These are phyloP conservation scores for Hymenoscyphus fraxineus DNA, from an alignment of 2,329 filamentous ascomycete species.

Conservation along the genomic window DNA sequence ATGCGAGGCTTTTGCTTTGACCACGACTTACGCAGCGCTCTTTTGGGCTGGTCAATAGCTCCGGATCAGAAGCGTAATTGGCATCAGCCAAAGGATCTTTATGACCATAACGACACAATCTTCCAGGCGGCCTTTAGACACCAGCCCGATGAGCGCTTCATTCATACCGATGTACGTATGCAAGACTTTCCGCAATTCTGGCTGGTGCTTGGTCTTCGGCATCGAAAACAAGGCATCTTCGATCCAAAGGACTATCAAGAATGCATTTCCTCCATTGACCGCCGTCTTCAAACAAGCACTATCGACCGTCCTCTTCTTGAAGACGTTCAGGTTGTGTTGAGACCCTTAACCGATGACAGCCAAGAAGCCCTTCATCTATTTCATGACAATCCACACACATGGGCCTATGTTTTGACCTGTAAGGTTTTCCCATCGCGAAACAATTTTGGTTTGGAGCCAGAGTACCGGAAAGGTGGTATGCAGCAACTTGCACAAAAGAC, in stretches of 20 bases:
- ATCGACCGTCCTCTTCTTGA: constrained; percentile 10
- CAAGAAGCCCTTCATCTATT: constrained; percentile 7
- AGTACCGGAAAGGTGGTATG: constrained; percentile 20
- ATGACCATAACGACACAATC: too few relatives aligned
- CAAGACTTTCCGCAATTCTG: constrained; percentile 19
- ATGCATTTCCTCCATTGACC: constrained; percentile 20
- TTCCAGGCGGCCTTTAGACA: constrained; percentile 31
- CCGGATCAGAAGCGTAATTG: too few relatives aligned
- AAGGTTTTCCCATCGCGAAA: constrained; percentile 20
- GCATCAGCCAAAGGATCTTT: too few relatives aligned
- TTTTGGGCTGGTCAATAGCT: too few relatives aligned
- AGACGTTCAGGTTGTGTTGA: constrained; percentile 18
- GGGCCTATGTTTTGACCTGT: constrained; percentile 12
- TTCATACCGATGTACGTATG: constrained; percentile 21
- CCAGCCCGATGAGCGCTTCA: constrained; percentile 20
- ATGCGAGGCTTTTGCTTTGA: too few relatives aligned
- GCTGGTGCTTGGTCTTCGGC: constrained; percentile 22
- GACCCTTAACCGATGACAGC: constrained; percentile 15
- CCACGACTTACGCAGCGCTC: too few relatives aligned
- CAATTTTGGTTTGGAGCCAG: constrained; percentile 14
- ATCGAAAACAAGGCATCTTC: constrained; percentile 11
- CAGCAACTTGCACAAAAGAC: constrained; percentile 9
- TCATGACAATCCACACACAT: background rate
- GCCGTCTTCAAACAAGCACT: constrained; percentile 4
- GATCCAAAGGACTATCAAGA: constrained; percentile 20